A percentile compares a stretch with the other conserved stretches of the same genome.
These are phyloP conservation scores for Craspedostauros australis DNA, from an alignment of 108 stramenopile genomes.

Conservation along the genomic window DNA sequence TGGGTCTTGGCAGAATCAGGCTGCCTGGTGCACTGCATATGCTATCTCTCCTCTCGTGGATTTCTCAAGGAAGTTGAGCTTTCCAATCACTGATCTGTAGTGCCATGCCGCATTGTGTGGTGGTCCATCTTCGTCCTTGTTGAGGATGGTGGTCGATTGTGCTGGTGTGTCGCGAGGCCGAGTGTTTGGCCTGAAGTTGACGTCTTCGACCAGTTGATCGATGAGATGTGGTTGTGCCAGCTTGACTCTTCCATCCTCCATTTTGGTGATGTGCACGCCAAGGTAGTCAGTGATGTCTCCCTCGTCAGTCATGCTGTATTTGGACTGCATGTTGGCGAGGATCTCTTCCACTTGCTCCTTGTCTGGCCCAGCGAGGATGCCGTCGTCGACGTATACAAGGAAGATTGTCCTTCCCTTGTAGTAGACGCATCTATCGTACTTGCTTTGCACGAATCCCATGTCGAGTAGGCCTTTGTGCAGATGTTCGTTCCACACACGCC, in stretches of 20 bases:
- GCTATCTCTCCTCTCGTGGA: conserved; percentile 30
- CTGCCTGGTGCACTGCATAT: conserved; percentile 32
- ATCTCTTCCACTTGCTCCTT: conserved; percentile 17
- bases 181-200: no score
- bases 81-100: conserved; percentile 31
- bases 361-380: conserved; percentile 29
- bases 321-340: conserved; percentile 3
- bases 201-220: neutral
- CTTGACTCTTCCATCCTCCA: neutral
- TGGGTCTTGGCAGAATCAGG: conserved; percentile 20
- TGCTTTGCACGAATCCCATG: conserved; percentile 29
- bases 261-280: neutral
- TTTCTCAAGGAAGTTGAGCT: conserved; percentile 33
- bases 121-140: neutral
- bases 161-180: no score
- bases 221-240: conserved; percentile 11
- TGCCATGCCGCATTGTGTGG: neutral
- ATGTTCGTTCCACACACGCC: conserved; percentile 31
- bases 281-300: conserved; percentile 5
- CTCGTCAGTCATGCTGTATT: conserved; percentile 14
- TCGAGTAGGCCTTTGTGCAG: conserved; percentile 11
- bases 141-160: no score
- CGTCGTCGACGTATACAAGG: conserved; percentile 42
- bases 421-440: conserved; percentile 46
- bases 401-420: conserved; percentile 30